Percentiles rank a stretch among this genome's conserved stretches.
phyloP scores from a whole-genome alignment of 2,329 filamentous ascomycete genomes.

The Thelonectria discophora region DNA sequence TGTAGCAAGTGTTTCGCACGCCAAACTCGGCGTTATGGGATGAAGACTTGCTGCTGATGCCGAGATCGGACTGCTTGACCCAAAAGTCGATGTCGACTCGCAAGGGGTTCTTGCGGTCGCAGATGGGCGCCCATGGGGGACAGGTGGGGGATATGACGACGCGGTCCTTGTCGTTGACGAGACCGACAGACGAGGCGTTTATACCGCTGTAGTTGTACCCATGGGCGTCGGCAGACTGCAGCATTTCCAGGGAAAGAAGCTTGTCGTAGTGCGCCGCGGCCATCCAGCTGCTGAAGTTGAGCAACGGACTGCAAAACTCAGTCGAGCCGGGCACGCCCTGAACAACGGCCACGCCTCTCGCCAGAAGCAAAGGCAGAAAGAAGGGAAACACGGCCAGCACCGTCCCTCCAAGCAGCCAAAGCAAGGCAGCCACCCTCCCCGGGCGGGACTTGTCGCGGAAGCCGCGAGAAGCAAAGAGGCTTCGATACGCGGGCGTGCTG shows the following conservation, averaged over 20 bases:
- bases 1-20: neutral
- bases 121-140: conserved; percentile 3
- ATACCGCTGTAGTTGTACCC: neutral
- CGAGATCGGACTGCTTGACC: conserved; percentile 3
- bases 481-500: neutral
- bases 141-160: neutral
- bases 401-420: neutral
- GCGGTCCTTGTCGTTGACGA: neutral
- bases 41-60: neutral
- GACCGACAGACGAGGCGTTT: neutral
- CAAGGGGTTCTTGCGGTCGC: conserved; percentile 6
- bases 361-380: neutral
- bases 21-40: neutral
- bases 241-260: neutral
- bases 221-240: neutral
- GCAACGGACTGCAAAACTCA: conserved; percentile 1
- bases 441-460: neutral
- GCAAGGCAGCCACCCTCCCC: neutral
- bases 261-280: neutral
- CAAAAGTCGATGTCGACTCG: conserved; percentile 8
- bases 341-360: neutral
- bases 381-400: neutral
- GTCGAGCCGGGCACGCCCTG: conserved; percentile 3
- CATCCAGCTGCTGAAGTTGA: conserved; percentile 5
- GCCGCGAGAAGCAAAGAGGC: neutral